Conservation (phyloP, 2,329 filamentous ascomycete species). For the Monilinia vaccinii-corymbosi region DNA sequence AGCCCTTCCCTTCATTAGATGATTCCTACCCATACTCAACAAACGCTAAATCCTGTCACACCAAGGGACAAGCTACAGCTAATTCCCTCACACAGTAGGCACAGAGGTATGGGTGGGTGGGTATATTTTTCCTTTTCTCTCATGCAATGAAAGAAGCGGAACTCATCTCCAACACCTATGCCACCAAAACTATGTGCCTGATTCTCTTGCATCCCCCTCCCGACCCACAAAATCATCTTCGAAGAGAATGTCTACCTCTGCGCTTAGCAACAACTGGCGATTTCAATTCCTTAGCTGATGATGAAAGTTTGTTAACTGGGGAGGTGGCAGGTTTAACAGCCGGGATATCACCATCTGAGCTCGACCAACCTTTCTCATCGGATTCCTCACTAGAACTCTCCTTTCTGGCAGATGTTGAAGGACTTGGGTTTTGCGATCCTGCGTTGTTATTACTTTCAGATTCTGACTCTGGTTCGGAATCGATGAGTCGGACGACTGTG, state of each 20-base stretch:
- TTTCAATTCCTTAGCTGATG: background rate
- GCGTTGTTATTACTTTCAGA: conserved; percentile 1
- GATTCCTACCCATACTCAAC: background rate
- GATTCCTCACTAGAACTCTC: background rate
- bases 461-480: conserved; percentile 11
- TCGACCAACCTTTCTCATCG: conserved; percentile 1
- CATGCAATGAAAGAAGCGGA: background rate
- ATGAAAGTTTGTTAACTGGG: background rate
- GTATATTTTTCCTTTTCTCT: background rate
- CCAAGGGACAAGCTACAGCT: background rate
- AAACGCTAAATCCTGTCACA: background rate
- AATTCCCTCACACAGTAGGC: background rate
- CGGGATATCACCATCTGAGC: conserved; percentile 4
- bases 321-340: background rate
- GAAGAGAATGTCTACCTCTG: background rate
- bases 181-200: background rate
- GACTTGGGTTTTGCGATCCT: background rate
- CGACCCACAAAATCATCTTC: background rate
- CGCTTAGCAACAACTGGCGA: background rate
- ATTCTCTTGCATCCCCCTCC: background rate
- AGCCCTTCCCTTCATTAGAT: background rate
- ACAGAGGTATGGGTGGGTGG: background rate
- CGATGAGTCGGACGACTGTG: conserved; percentile 24
- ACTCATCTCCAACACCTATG: background rate
- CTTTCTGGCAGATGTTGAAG: background rate